These are phyloP conservation scores for Cynanchum wilfordii DNA, from an alignment of 257 asterid species.

Conservation along the genomic window DNA sequence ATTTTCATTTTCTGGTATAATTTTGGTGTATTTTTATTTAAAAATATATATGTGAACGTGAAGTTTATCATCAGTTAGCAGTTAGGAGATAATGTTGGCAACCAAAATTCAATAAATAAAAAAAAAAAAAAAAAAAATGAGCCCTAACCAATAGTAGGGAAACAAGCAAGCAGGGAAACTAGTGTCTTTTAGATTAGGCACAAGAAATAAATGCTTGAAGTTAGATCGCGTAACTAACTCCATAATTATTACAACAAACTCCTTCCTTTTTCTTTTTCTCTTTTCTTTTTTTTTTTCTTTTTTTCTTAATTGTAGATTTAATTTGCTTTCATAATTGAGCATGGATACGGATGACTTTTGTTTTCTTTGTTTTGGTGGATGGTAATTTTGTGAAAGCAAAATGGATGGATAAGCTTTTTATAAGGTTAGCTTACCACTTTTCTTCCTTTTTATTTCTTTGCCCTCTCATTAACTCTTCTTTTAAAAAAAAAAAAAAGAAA, in stretches of 20 bases:
- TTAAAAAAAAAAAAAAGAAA: no score
- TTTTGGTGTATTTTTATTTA: no score
- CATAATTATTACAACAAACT: not conserved
- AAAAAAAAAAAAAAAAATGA: not conserved
- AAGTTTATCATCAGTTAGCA: no score
- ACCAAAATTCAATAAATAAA: slow-evolving; percentile 3
- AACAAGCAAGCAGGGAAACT: not conserved
- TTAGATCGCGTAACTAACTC: slow-evolving; percentile 14
- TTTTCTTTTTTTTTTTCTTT: not conserved
- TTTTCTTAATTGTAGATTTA: not conserved
- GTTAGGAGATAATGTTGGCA: not conserved
- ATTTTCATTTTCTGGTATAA: not conserved
- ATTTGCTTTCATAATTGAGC: not conserved
- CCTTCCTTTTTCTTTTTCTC: not conserved
- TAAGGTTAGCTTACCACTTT: not conserved
- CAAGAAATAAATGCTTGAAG: slow-evolving; percentile 27
- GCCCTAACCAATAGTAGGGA: not conserved
- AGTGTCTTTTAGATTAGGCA: not conserved
- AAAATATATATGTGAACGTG: no score
- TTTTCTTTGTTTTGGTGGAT: not conserved
- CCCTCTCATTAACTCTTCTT: no score
- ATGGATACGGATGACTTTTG: not conserved
- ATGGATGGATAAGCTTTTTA: slow-evolving; percentile 16
- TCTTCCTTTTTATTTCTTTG: no score
- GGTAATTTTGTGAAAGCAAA: slow-evolving; percentile 1